Evolutionary conservation across 257 asterid species (phyloP).

Genomic region (Prunella vulgaris): DNA sequence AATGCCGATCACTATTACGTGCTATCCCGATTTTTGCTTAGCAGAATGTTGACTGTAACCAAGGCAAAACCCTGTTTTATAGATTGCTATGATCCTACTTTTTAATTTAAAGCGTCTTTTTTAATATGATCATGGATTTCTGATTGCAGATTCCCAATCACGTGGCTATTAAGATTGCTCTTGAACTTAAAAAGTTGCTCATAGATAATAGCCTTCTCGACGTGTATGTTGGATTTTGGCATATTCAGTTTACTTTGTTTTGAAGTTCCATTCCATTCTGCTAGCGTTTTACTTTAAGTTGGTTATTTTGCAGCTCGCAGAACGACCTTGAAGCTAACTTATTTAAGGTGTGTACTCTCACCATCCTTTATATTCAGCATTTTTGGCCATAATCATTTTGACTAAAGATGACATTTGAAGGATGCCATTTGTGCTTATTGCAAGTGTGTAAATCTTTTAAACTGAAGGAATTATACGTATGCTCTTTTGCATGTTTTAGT

Average conservation of each 20-base stretch:
- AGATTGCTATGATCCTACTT: not conserved
- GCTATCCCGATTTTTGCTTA: constrained; percentile 89
- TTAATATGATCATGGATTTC: not conserved
- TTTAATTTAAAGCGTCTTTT: not conserved
- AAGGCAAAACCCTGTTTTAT: constrained; percentile 37
- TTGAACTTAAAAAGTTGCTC: constrained; percentile 93
- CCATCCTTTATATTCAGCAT: constrained; percentile 8
- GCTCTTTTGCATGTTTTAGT: not conserved
- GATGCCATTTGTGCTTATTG: not conserved
- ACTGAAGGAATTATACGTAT: not conserved
- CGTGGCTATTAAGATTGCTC: constrained; percentile 94
- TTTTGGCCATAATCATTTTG: not conserved
- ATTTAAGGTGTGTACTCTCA: constrained; percentile 61
- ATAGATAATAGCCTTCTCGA: constrained; percentile 94
- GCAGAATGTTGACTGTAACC: constrained; percentile 97
- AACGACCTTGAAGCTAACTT: constrained; percentile 92
- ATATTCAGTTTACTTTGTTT: constrained; percentile 2
- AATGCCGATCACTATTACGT: constrained; percentile 99
- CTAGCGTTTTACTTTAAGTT: constrained; percentile 10
- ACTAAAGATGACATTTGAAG: not conserved
- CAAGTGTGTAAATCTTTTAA: not conserved
- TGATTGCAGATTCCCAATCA: constrained; percentile 91
- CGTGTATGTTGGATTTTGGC: constrained; percentile 59
- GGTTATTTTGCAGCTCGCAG: constrained; percentile 68
- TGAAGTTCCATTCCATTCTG: not conserved